Percentiles rank a stretch among this genome's conserved stretches.
Evolutionary conservation across 1,284 basidiomycete genomes (phyloP).

Genomic region (Lignosus rhinocerotis): DNA sequence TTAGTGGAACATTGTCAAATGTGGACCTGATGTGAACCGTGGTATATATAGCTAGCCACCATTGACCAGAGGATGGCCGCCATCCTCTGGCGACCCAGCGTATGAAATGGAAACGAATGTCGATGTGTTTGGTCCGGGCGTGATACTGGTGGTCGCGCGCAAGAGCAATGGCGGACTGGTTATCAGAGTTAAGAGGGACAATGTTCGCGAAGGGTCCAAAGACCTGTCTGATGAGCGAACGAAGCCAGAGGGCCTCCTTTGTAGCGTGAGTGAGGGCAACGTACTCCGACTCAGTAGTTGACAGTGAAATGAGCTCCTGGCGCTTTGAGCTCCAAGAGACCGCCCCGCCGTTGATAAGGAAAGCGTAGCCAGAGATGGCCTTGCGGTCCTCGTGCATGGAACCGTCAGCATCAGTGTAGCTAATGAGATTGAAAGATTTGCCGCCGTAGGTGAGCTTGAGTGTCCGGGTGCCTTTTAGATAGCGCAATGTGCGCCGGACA

Average conservation of each 20-base stretch:
- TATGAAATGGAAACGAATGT: constrained; percentile 37
- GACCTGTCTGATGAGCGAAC: constrained; percentile 21
- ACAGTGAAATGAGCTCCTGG: constrained; percentile 5
- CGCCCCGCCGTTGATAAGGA: constrained; percentile 23
- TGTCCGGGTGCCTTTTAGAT: constrained; percentile 13
- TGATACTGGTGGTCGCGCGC: constrained; percentile 32
- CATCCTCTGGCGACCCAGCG: constrained; percentile 13
- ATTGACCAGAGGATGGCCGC: neutral
- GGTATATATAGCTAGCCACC: neutral
- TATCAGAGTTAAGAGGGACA: constrained; percentile 28
- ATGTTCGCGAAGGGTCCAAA: constrained; percentile 20
- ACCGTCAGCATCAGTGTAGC: constrained; percentile 2
- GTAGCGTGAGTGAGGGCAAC: constrained; percentile 23
- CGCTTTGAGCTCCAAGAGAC: constrained; percentile 4
- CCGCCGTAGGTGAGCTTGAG: constrained; percentile 4
- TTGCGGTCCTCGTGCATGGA: constrained; percentile 21
- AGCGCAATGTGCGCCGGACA: constrained; percentile 21
- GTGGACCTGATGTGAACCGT: no score
- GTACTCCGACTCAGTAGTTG: constrained; percentile 9
- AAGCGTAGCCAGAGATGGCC: constrained; percentile 39
- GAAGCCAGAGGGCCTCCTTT: constrained; percentile 28
- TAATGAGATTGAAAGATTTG: neutral
- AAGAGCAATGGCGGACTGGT: constrained; percentile 33
- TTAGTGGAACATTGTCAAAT: neutral
- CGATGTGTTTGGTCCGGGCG: constrained; percentile 39